Base-by-base conservation (phyloP, 148 eudicot species). In the Bassia scoparia region DNA sequence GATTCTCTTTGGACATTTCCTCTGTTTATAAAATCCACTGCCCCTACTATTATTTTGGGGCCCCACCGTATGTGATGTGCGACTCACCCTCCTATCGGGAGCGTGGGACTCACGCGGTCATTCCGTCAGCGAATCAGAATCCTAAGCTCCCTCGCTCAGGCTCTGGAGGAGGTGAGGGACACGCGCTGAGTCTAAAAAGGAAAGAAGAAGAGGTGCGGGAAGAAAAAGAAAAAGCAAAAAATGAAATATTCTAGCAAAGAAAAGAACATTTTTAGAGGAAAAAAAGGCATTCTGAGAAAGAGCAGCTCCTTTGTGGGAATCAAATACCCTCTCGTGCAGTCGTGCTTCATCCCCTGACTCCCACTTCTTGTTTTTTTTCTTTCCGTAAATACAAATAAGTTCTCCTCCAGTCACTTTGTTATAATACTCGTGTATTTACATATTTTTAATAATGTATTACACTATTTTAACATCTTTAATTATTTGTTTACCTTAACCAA, bases 251-350 rank as follows among this genome's bases (percentile, higher is more conserved):
- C 26, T 37, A 72, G 23, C 55, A 68, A 43, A 34, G 35, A 44
- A 66, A 56, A 66, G 59, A 35, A 58, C 38, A 67, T 71, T 65
- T 65, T 20, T 54, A 54, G 65, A 48, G 53, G 29, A 4, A 3
- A 7, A 46, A 67, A 78, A 73, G 69, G 67, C 13, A 37, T n/a
- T n/a, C n/a, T 44, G 5, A 41, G 81, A 79, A 79, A 79, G n/a
- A n/a, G 78, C 54, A 78, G 74, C 78, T 69, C 64, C 68, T 79
- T 74, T 79, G 81, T 79, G 70, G 78, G 77, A 79, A 79, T 74
- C 70, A n/a, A n/a, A n/a, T 62, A 78, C 74, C 46, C 55, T 60
- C 71, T 79, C 77, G 74, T 79, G 81, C 81, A 79, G 53, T 79
- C 81, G 73, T 68, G 68, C 73, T 73, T n/a, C 71, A 49, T 41